These are phyloP conservation scores for Apocynum venetum DNA, from an alignment of 257 asterid species.

Conservation along the genomic window DNA sequence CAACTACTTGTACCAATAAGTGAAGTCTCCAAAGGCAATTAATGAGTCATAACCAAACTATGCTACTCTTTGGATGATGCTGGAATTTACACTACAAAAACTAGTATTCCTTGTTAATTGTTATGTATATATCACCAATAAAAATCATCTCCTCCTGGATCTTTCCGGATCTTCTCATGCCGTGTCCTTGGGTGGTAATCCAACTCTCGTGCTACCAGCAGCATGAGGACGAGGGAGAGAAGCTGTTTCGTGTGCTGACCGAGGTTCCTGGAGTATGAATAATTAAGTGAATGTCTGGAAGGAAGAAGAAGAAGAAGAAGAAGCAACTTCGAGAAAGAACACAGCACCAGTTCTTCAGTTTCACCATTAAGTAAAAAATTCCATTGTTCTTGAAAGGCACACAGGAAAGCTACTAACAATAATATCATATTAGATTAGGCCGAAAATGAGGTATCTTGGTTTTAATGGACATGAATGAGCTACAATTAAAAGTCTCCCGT, in stretches of 20 bases:
- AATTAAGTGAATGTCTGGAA: neutral
- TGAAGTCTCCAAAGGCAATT: neutral
- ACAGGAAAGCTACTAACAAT: neutral
- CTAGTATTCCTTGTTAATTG: slow-evolving; percentile 25
- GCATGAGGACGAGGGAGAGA: slow-evolving; percentile 33
- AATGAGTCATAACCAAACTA: slow-evolving; percentile 2
- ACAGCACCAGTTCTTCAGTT: neutral
- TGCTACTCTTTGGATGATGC: neutral
- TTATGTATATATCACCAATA: slow-evolving; percentile 15
- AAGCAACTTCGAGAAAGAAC: neutral
- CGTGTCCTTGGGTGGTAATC: slow-evolving; percentile 31
- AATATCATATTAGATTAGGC: neutral
- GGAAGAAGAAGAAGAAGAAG: neutral
- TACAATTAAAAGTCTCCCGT: neutral
- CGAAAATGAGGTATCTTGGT: neutral
- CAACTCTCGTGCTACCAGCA: slow-evolving; percentile 27
- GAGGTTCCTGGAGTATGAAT: slow-evolving; percentile 54
- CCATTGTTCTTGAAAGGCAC: neutral
- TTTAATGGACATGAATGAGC: neutral
- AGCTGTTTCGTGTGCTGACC: slow-evolving; percentile 47
- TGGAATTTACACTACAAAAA: slow-evolving; percentile 27
- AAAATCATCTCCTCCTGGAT: slow-evolving; percentile 42
- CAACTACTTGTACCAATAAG: neutral
- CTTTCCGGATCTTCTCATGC: slow-evolving; percentile 39
- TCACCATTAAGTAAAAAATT: neutral